Evolutionary conservation across 306 rosid species (phyloP).

Genomic region (Oemleria cerasiformis): DNA sequence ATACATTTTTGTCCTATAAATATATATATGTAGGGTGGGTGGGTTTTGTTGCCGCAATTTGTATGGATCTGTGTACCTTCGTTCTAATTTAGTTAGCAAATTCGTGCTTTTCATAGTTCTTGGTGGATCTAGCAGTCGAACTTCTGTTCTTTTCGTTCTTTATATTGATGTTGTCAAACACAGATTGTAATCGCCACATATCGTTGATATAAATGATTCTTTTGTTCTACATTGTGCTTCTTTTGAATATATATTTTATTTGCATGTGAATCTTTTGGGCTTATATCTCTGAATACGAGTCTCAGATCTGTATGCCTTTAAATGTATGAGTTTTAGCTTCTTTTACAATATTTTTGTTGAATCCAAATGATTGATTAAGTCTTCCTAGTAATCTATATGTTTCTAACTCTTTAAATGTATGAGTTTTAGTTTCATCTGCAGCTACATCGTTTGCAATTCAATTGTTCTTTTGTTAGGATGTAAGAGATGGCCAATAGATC

Average conservation of each 20-base stretch:
- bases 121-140: conserved; percentile 34
- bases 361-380: not conserved
- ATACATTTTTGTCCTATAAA: conserved; percentile 20
- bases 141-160: not conserved
- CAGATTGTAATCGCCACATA: conserved; percentile 2
- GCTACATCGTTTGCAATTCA: not conserved
- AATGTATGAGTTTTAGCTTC: not conserved
- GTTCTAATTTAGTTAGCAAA: conserved; percentile 18
- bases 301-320: not conserved
- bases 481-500: not conserved
- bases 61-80: conserved; percentile 34
- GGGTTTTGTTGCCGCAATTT: conserved; percentile 24
- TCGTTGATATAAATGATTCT: not conserved
- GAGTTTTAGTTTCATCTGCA: not conserved
- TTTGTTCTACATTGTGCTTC: not conserved
- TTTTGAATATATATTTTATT: not conserved
- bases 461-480: not conserved
- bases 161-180: not conserved
- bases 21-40: conserved; percentile 20
- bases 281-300: not conserved
- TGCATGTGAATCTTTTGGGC: not conserved
- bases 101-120: not conserved
- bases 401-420: not conserved
- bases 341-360: not conserved
- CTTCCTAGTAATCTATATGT: not conserved